These are phyloP conservation scores for Colletotrichum echinochloae DNA, from an alignment of 2,329 filamentous ascomycete species.

Conservation along the genomic window DNA sequence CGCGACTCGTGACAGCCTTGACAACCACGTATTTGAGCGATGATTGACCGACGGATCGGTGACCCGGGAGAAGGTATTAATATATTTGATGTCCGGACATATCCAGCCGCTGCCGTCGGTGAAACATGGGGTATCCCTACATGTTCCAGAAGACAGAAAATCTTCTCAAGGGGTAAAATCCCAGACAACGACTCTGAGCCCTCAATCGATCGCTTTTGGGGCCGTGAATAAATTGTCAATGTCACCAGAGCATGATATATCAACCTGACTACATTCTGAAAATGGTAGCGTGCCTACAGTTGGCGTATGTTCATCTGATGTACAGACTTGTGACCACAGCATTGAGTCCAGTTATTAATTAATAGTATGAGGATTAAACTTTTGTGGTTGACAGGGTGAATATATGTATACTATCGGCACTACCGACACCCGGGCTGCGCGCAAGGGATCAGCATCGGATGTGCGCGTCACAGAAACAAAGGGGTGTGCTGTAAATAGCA, in stretches of 20 bases:
- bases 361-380: too few species aligned
- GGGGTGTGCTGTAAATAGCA: conserved; percentile 19
- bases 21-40: not conserved
- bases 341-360: too few species aligned
- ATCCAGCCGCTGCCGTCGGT: conserved; percentile 4
- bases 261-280: not conserved
- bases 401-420: not conserved
- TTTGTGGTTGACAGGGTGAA: not conserved
- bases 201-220: not conserved
- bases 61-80: not conserved
- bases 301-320: not conserved
- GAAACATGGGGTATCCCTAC: conserved; percentile 8
- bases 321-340: not conserved
- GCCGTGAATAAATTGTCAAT: not conserved
- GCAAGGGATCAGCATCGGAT: not conserved
- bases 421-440: conserved; percentile 5
- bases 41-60: not conserved
- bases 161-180: not conserved
- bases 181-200: too few species aligned
- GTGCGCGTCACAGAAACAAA: conserved; percentile 9
- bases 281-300: not conserved
- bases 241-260: not conserved
- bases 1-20: conserved; percentile 16
- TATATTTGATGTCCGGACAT: conserved; percentile 1
- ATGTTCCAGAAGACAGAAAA: not conserved